phyloP scores from a whole-genome alignment of 1,139 yeast genomes.

The Trichomonascaceae sp. region DNA sequence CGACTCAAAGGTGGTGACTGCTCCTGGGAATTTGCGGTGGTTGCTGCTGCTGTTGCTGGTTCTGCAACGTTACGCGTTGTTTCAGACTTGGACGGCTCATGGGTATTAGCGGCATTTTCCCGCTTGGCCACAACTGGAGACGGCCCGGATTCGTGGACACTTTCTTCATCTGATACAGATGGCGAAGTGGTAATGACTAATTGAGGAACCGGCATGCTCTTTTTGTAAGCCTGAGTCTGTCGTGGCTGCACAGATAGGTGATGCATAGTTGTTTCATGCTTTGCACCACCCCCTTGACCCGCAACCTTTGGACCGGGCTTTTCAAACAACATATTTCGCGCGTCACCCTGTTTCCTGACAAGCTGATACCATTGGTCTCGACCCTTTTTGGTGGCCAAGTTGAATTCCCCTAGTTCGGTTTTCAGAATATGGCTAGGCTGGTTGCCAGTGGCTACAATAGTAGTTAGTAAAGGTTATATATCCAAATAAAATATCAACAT shows the following conservation, averaged over 20 bases:
- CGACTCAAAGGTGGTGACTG: constrained; percentile 6
- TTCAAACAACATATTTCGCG: neutral
- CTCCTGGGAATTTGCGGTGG: constrained; percentile 2
- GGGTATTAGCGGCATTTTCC: neutral
- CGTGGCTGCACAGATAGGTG: neutral
- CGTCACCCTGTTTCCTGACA: constrained; percentile 8
- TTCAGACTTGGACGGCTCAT: neutral
- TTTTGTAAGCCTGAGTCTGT: neutral
- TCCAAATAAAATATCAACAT: neutral
- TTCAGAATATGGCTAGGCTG: constrained; percentile 24
- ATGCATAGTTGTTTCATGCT: neutral
- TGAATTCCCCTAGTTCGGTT: constrained; percentile 29
- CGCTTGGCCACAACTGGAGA: neutral
- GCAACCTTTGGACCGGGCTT: neutral
- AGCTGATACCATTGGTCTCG: constrained; percentile 23
- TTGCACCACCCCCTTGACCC: neutral
- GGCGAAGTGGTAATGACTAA: neutral
- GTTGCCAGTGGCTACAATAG: neutral
- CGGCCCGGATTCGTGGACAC: neutral
- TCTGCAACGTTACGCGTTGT: neutral
- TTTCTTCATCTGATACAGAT: neutral
- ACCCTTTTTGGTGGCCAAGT: constrained; percentile 26
- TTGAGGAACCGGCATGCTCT: neutral
- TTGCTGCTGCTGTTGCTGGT: neutral
- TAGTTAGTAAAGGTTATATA: neutral